These are phyloP conservation scores for Elaeagnus macrophylla DNA, from an alignment of 306 rosid genomes.

Conservation along the genomic window DNA sequence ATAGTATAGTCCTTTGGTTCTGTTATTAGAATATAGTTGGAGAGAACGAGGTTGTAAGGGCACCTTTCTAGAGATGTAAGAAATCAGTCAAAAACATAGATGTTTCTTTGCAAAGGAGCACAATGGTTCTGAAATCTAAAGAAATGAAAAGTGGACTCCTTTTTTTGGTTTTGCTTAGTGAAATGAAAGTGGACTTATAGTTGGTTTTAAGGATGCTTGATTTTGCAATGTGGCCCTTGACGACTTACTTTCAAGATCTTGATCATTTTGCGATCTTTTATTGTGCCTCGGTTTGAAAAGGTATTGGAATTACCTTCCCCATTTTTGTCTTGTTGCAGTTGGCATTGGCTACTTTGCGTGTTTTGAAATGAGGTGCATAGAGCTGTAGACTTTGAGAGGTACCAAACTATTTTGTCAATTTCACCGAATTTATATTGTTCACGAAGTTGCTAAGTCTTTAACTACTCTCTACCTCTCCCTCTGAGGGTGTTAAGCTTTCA, in stretches of 20 bases:
- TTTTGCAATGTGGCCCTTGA: background rate
- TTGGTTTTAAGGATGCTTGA: background rate
- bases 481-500: background rate
- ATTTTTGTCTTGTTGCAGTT: slow-evolving; percentile 41
- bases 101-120: background rate
- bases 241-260: background rate
- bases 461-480: background rate
- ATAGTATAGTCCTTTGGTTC: slow-evolving; percentile 1
- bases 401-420: slow-evolving; percentile 8
- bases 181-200: too few relatives aligned
- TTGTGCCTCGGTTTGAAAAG: background rate
- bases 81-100: background rate
- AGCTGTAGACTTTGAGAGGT: slow-evolving; percentile 72
- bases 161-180: background rate
- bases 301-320: background rate
- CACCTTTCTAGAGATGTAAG: background rate
- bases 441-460: background rate
- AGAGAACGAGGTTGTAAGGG: background rate
- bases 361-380: slow-evolving; percentile 52
- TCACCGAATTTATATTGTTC: slow-evolving; percentile 1
- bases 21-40: slow-evolving; percentile 3
- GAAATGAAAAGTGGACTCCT: background rate
- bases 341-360: slow-evolving; percentile 72
- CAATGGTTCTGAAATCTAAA: background rate
- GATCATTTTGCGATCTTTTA: background rate